Evolutionary conservation across 345 rosid species (phyloP), one percentile per base, ranked within the genome.

Genomic region (Eucalyptus coolabah): DNA sequence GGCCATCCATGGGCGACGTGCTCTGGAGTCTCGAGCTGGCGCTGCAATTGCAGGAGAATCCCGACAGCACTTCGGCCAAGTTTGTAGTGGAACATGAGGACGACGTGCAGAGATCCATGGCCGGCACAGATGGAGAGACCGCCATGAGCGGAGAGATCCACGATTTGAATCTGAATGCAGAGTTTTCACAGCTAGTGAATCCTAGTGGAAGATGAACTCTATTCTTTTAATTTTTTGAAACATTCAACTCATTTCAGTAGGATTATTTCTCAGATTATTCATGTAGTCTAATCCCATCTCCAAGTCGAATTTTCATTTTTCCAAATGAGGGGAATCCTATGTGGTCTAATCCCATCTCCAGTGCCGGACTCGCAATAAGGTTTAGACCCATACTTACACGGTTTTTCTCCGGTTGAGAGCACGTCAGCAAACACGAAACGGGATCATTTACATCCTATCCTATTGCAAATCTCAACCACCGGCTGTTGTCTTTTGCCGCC

Each of bases 1-100:
- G 99, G 14, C 99, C 99, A 7, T 86, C 96, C 3, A 97, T 97
- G 97, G 99, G 98, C 2, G 98, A 96, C 88, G 96, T 96, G 59
- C 88, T 96, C 63, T 94, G 99, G 98, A 96, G 93, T 87, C 96
- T 97, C 12, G 98, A 97, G 87, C 93, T 92, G 47, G 94, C 96
- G 7, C 94, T 95, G 81, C 98, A 96, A 56, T 44, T 96, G 81
- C 93, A 94, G 51, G 95, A 93, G 56, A 91, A 91, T 82, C 92
- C 95, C 23, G 93, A 93, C 5, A 90, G 59, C 59, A 60, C 32
- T 0, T 53, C 91, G 21, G 24, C 90, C 14, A 86, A 90, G 32
- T 2, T 63, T n/a, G 90, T 69, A 11, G 88, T 88, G 6, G 89
- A 88, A 30, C 86, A 77, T 5, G 89, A 89, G 7, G 91, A 67